Evolutionary conservation across 345 rosid genomes (phyloP).

Genomic region (Syzygium grande): DNA sequence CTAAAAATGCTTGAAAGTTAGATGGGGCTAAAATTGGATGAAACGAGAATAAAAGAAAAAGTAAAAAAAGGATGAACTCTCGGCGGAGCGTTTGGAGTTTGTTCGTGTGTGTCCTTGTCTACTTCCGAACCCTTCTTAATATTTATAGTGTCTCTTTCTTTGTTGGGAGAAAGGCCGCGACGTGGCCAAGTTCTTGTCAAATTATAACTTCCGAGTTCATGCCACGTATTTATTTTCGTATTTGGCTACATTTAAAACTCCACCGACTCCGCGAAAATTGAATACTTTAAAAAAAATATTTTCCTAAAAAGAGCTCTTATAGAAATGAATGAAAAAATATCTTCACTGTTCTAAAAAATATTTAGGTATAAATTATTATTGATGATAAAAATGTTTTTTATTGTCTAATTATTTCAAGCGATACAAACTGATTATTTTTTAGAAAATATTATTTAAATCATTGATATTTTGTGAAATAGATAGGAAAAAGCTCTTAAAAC

Average conservation of each 20-base stretch:
- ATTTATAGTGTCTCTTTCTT: not conserved
- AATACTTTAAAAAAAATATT: not conserved
- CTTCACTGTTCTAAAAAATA: rapidly evolving
- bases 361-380: not conserved
- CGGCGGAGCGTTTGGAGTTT: not conserved
- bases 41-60: not conserved
- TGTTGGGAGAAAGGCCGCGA: not conserved
- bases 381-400: not conserved
- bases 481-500: not conserved
- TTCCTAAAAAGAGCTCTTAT: no score
- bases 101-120: not conserved
- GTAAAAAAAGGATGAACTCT: not conserved
- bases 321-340: no score
- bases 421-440: rapidly evolving
- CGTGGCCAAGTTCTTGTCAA: not conserved
- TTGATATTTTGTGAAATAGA: no score
- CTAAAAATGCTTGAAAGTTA: not conserved
- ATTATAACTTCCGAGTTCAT: not conserved
- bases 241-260: no score
- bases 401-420: rapidly evolving
- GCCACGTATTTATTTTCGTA: not conserved
- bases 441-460: no score
- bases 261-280: not conserved
- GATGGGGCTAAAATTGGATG: not conserved
- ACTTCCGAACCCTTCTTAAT: not conserved